Base-by-base conservation (phyloP, 139 green algal species). In the Auxenochlorella pyrenoidosa region DNA sequence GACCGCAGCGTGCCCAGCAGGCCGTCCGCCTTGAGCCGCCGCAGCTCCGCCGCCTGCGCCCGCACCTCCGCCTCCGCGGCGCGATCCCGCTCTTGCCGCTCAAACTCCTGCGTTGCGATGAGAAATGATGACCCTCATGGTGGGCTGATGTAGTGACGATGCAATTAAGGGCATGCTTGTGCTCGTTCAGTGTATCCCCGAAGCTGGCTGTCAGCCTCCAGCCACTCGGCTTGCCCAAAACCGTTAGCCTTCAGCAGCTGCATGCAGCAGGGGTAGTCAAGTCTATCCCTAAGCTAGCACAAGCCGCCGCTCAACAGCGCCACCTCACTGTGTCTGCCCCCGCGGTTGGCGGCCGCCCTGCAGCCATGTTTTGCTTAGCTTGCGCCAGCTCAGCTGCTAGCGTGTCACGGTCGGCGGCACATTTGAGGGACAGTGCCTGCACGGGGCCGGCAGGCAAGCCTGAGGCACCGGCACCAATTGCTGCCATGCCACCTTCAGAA, bases 371-470 rank as follows among this genome's bases (percentile, higher is more conserved):
- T 19, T 79, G 32, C 41, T 41, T 36, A 12, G 92, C 94, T 43
- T 54, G 76, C 24, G 71, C 40, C 26, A 97, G 83, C 28, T 92
- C 80, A 21, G 70, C 75, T 5, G 89, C 86, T 15, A 98, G 81
- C 68, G 91, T 88, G 34, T 93, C 90, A 47, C 89, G 89, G 78
- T 97, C 94, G 13, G 87, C 89, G 2, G 89, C 88, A 58, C 96
- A 92, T 88, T 97, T 96, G 71, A 97, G 88, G 13, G 92, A 91
- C 26, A 91, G 92, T 0, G 94, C 94, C 92, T 85, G 80, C 63
- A 63, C 28, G 1, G 41, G 63, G 54, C 5, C 36, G n/a, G 68
- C 71, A 43, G 34, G 13, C 72, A 79, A 3, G n/a, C 68, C 1
- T 10, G 44, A 44, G 8, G 47, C n/a, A n/a, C n/a, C n/a, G n/a